These are phyloP conservation scores for Pelargonium nanum DNA, from an alignment of 345 rosid genomes.

Conservation along the genomic window DNA sequence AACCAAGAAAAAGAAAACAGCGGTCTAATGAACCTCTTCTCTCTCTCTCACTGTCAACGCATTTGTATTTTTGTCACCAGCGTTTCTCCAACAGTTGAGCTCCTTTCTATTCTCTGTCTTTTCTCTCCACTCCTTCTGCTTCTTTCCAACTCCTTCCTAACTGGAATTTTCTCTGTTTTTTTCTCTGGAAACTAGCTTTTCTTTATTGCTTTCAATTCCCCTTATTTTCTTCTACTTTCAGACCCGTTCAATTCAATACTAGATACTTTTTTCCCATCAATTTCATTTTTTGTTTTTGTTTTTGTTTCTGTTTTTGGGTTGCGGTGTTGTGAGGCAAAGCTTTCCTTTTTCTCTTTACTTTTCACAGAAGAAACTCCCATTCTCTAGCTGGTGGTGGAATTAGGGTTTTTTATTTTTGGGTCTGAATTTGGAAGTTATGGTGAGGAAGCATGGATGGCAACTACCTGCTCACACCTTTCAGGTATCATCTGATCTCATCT, in stretches of 20 bases:
- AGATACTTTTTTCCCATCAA: not conserved
- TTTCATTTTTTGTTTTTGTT: no score
- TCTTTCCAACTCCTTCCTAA: no score
- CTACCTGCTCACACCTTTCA: constrained; percentile 92
- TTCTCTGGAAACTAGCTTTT: not conserved
- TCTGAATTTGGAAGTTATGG: constrained; percentile 41
- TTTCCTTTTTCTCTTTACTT: not conserved
- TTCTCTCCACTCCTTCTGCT: not conserved
- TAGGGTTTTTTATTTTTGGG: constrained; percentile 5
- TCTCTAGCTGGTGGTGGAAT: constrained; percentile 1
- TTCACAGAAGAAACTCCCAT: not conserved
- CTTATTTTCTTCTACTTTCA: not conserved
- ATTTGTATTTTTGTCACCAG: not conserved
- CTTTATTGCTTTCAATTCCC: not conserved
- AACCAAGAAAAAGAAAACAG: not conserved
- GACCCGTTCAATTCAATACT: not conserved
- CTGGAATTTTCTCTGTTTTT: no score
- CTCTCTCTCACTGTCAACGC: not conserved
- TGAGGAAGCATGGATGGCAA: constrained; percentile 97
- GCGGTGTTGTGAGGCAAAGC: not conserved
- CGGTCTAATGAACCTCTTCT: not conserved
- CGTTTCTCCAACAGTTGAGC: not conserved
- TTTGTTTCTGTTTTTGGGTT: not conserved
- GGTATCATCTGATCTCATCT: constrained; percentile 26
- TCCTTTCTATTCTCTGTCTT: not conserved